A percentile compares a stretch with the other conserved stretches of the same genome.
Evolutionary conservation across 805 yeast species (phyloP).

Genomic region (Ogataea nitratoaversa): DNA sequence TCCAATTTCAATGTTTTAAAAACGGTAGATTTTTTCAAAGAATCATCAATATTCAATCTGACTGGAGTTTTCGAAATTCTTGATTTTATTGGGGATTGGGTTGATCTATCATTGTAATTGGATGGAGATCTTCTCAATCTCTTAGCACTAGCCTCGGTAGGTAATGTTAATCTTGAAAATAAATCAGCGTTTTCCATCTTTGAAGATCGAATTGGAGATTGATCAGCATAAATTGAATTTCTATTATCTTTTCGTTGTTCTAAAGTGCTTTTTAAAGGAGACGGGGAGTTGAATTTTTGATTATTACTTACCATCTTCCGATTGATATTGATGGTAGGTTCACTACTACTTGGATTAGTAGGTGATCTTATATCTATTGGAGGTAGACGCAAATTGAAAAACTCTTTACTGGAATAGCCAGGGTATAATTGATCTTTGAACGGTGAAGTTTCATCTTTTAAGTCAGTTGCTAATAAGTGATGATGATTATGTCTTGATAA

Average conservation of each 20-base stretch:
- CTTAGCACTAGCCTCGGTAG: conserved; percentile 23
- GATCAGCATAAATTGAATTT: not conserved
- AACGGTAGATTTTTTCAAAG: conserved; percentile 5
- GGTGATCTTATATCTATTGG: conserved; percentile 16
- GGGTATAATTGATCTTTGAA: conserved; percentile 16
- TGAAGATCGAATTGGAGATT: conserved; percentile 7
- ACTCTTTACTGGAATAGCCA: conserved; percentile 3
- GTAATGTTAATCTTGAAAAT: conserved; percentile 21
- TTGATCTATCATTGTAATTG: conserved; percentile 1
- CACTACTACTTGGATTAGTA: conserved; percentile 19
- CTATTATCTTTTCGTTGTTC: not conserved
- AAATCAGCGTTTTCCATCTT: conserved; percentile 8
- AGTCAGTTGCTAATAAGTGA: not conserved
- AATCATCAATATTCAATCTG: conserved; percentile 2
- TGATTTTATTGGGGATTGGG: conserved; percentile 6
- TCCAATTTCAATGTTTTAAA: conserved; percentile 9
- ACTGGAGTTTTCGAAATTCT: conserved; percentile 6
- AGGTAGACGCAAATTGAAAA: conserved; percentile 21
- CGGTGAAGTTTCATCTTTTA: conserved; percentile 16
- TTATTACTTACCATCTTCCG: conserved; percentile 9
- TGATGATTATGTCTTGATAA: not conserved
- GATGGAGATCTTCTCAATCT: conserved; percentile 11
- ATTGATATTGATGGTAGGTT: conserved; percentile 27
- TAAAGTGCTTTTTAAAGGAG: conserved; percentile 3
- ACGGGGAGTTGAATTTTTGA: conserved; percentile 10